Evolutionary conservation across 805 yeast species (phyloP).

Genomic region (Metschnikowia dekortorum): DNA sequence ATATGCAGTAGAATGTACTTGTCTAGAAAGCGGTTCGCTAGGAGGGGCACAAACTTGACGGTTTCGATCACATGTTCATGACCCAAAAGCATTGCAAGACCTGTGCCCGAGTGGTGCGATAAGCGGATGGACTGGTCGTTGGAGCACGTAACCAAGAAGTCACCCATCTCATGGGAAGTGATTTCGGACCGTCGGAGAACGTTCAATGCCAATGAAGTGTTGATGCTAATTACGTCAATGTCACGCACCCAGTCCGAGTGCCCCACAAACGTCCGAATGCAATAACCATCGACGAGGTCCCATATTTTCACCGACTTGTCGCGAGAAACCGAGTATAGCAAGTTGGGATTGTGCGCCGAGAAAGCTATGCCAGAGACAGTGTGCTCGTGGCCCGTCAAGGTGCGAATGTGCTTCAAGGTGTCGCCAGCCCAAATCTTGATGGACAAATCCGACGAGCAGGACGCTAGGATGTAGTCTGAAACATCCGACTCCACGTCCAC

Average conservation of each 20-base stretch:
- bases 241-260: constrained; percentile 89
- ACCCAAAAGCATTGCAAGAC: constrained; percentile 62
- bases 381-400: constrained; percentile 84
- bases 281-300: constrained; percentile 67
- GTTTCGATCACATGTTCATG: constrained; percentile 83
- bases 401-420: constrained; percentile 48
- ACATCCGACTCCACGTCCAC: constrained; percentile 20
- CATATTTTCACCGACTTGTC: constrained; percentile 59
- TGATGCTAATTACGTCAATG: constrained; percentile 39
- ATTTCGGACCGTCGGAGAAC: constrained; percentile 17
- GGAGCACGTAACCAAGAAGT: constrained; percentile 66
- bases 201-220: constrained; percentile 10
- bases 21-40: constrained; percentile 47
- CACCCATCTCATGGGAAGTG: constrained; percentile 33
- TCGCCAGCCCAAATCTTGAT: constrained; percentile 72
- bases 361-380: constrained; percentile 65
- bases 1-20: constrained; percentile 31
- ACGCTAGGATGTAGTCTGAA: constrained; percentile 36
- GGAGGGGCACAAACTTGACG: constrained; percentile 58
- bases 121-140: constrained; percentile 73
- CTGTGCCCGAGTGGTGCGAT: constrained; percentile 64
- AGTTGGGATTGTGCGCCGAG: constrained; percentile 41
- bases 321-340: constrained; percentile 58
- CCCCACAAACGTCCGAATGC: constrained; percentile 61
- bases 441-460: constrained; percentile 49